These are phyloP conservation scores for Borovskyia barvae DNA, from an alignment of 208 protist genomes.

Conservation along the genomic window DNA sequence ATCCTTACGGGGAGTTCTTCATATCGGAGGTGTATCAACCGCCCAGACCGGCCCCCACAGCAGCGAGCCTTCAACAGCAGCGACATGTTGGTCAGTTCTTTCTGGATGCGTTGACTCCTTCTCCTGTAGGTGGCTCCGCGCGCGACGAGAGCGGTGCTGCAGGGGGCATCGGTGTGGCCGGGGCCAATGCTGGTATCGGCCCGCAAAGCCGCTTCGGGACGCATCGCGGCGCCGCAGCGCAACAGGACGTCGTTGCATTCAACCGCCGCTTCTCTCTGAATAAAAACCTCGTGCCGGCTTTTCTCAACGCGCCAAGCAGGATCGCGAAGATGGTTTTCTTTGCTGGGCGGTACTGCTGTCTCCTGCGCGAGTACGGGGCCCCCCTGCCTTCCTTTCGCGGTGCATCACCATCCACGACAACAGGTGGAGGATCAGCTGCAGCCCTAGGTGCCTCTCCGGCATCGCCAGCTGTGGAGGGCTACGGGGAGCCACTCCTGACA, in stretches of 20 bases:
- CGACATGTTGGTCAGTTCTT: constrained; percentile 28
- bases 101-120: constrained; percentile 14
- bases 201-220: constrained; percentile 12
- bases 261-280: constrained; percentile 86
- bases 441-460: not conserved
- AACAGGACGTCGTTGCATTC: constrained; percentile 43
- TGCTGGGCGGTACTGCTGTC: constrained; percentile 84
- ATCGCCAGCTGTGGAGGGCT: not conserved
- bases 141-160: not conserved
- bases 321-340: constrained; percentile 86
- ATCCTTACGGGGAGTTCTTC: constrained; percentile 87
- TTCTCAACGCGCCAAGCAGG: constrained; percentile 52
- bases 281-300: constrained; percentile 74
- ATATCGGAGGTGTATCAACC: constrained; percentile 48
- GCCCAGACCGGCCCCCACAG: constrained; percentile 9
- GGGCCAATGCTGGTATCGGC: not conserved
- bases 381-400: constrained; percentile 53
- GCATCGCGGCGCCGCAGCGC: constrained; percentile 9
- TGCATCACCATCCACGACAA: not conserved
- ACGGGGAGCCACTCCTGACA: constrained; percentile 33
- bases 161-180: not conserved
- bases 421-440: not conserved
- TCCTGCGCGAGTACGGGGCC: constrained; percentile 73
- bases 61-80: constrained; percentile 19
- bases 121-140: not conserved